Percentiles rank a stretch among this genome's conserved stretches.
These are phyloP conservation scores for Aureobasidium melanogenum DNA, from an alignment of 2,329 filamentous ascomycete genomes.

Conservation along the genomic window DNA sequence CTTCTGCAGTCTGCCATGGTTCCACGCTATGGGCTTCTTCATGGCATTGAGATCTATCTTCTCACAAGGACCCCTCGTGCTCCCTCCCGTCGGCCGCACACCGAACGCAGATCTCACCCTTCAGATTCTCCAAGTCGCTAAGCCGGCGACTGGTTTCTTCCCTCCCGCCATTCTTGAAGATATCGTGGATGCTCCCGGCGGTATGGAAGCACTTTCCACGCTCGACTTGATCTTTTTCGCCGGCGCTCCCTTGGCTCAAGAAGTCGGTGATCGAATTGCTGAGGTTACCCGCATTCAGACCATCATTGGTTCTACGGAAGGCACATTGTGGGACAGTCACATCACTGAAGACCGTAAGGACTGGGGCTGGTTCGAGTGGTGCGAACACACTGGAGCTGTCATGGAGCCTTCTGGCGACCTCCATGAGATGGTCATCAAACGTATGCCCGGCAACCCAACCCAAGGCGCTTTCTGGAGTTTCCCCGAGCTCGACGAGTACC, in stretches of 20 bases:
- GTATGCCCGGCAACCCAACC: constrained; percentile 21
- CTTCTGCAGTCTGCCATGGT: constrained; percentile 18
- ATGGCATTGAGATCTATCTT: constrained; percentile 13
- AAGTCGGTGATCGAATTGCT: constrained; percentile 13
- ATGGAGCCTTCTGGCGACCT: constrained; percentile 17
- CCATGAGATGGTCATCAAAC: constrained; percentile 30
- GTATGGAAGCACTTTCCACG: constrained; percentile 12
- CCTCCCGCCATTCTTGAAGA: constrained; percentile 15
- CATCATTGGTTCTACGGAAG: constrained; percentile 15
- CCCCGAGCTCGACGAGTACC: constrained; percentile 22
- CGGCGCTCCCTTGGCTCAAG: constrained; percentile 13
- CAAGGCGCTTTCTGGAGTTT: constrained; percentile 25
- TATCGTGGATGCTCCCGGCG: constrained; percentile 9
- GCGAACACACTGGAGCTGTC: constrained; percentile 13
- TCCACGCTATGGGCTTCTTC: constrained; percentile 16
- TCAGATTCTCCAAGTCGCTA: constrained; percentile 15
- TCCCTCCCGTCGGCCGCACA: constrained; percentile 4
- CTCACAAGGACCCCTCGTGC: constrained; percentile 9
- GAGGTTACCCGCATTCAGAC: constrained; percentile 5
- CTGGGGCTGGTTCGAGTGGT: constrained; percentile 19
- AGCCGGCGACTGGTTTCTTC: constrained; percentile 15
- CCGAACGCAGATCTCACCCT: constrained; percentile 16
- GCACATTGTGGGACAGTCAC: constrained; percentile 14
- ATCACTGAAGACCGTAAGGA: constrained; percentile 14
- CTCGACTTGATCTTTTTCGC: constrained; percentile 14